Percentiles rank a stretch among this genome's conserved stretches.
These are phyloP conservation scores for Parachlorella kessleri DNA, from an alignment of 139 green algal genomes.

Conservation along the genomic window DNA sequence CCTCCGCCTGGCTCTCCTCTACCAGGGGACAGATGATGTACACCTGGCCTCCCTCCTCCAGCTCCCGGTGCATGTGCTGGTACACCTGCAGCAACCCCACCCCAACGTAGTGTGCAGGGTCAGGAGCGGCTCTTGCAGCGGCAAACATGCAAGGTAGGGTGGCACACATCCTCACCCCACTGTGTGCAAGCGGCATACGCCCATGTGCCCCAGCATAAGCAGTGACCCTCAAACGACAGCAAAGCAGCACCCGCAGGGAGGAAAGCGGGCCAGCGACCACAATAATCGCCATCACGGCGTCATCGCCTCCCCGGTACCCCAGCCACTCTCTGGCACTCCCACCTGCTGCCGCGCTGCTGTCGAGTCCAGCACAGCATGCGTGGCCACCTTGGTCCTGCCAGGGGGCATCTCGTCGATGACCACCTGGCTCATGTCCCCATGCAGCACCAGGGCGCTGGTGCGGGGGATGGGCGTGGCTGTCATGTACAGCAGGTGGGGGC, in stretches of 20 bases:
- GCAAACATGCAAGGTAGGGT: background rate
- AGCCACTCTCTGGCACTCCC: too few species aligned
- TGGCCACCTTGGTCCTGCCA: slow-evolving; percentile 63
- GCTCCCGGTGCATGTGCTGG: slow-evolving; percentile 54
- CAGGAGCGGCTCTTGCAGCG: background rate
- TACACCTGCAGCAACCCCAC: slow-evolving; percentile 53
- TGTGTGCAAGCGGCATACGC: too few species aligned
- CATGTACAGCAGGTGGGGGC: slow-evolving; percentile 93
- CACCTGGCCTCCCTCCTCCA: slow-evolving; percentile 47
- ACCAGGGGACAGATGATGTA: slow-evolving; percentile 69
- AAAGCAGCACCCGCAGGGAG: too few species aligned
- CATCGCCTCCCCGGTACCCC: too few species aligned
- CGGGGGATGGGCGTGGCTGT: slow-evolving; percentile 96
- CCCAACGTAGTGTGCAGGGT: background rate
- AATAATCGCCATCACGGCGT: too few species aligned
- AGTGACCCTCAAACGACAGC: too few species aligned
- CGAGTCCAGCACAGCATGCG: slow-evolving; percentile 46
- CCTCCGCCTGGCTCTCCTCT: slow-evolving; percentile 41
- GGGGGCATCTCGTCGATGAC: slow-evolving; percentile 75
- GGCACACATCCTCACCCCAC: too few species aligned
- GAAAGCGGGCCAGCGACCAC: too few species aligned
- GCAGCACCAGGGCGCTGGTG: slow-evolving; percentile 80
- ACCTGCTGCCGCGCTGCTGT: slow-evolving; percentile 38
- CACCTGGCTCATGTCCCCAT: slow-evolving; percentile 65
- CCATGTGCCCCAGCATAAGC: too few species aligned